phyloP scores from a whole-genome alignment of 2,329 filamentous ascomycete genomes.

The Arthrobotrys entomopaga region DNA sequence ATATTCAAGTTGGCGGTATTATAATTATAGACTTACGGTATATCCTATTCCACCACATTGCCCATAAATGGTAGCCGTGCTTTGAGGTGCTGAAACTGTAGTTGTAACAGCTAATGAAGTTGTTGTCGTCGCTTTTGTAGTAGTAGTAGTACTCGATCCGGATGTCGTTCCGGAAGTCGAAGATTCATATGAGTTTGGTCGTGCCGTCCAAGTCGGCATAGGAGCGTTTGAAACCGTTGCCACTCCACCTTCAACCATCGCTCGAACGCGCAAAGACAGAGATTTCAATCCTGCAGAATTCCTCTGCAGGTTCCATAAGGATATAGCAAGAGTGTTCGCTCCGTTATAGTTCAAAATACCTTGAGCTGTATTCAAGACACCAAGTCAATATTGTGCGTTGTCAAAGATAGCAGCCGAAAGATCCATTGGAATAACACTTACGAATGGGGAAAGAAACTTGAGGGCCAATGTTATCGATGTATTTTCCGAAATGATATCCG shows the following conservation, averaged over 20 bases:
- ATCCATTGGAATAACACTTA: constrained; percentile 65
- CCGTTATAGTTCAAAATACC: constrained; percentile 74
- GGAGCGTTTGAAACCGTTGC: constrained; percentile 62
- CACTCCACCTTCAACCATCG: constrained; percentile 67
- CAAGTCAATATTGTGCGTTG: too few species aligned
- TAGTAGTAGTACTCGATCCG: too few species aligned
- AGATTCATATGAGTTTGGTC: constrained; percentile 25
- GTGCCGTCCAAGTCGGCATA: constrained; percentile 21
- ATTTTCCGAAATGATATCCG: constrained; percentile 76
- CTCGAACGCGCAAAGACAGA: constrained; percentile 66
- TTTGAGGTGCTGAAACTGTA: neutral
- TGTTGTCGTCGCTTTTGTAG: too few species aligned
- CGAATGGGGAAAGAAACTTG: constrained; percentile 76
- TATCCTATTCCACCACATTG: constrained; percentile 8
- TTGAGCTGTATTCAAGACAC: constrained; percentile 40
- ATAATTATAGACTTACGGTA: constrained; percentile 3
- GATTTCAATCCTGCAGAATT: constrained; percentile 69
- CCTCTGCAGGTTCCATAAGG: constrained; percentile 73
- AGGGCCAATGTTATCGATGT: constrained; percentile 75
- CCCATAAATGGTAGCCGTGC: constrained; percentile 2
- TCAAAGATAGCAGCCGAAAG: too few species aligned
- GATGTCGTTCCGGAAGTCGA: too few species aligned
- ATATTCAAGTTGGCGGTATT: neutral
- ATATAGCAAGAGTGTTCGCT: constrained; percentile 74
- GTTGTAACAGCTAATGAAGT: constrained; percentile 1